Base-by-base conservation (phyloP, 495 filamentous ascomycete genomes). In the Lophiotrema nucula region DNA sequence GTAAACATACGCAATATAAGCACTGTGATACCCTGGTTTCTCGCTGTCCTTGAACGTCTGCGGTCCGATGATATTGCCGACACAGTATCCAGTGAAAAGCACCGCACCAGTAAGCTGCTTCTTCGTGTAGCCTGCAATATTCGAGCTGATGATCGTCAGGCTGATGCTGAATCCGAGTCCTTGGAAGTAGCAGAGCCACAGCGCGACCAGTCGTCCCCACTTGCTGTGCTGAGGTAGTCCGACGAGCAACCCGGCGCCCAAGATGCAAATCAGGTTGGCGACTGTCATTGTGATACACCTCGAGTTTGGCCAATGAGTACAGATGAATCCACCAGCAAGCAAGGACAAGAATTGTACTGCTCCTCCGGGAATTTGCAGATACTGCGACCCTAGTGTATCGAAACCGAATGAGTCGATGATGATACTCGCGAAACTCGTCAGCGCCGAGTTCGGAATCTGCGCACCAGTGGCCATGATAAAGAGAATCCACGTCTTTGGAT, bases 101-200 rank as follows among this genome's bases (percentile, higher is more conserved):
- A 75, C 64, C 2, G 79, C 79, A 21, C 74, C 75, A 0, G 79
- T 82, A 3, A 81, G 64, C 51, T 76, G 75, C 57, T 82, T 82
- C 70, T 82, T 82, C 0, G 79, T 82, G 47, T 78, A 80, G 2
- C 79, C 79, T 0, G 79, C 79, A 35, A 82, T 73, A 56, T 83
- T 82, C 4, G 28, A 43, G 26, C 45, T 55, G 25, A 70, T 52
- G 26, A 70, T 67, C 0, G 68, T 68, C 69, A 78, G 47, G 57
- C 68, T 72, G 44, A 77, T 66, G 37, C 68, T 72, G 53, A 77
- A 77, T 0, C 76, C 76, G 4, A 77, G 64, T 4, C 69, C 72
- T 26, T 71, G 63, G 35, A 73, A 74, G 4, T 50, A 65, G 37
- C 60, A 70, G 2, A 70, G 64, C 66, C 73, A 78, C 11, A 81